phyloP scores from a whole-genome alignment of 805 yeast species.

The Candida vaughaniae region DNA sequence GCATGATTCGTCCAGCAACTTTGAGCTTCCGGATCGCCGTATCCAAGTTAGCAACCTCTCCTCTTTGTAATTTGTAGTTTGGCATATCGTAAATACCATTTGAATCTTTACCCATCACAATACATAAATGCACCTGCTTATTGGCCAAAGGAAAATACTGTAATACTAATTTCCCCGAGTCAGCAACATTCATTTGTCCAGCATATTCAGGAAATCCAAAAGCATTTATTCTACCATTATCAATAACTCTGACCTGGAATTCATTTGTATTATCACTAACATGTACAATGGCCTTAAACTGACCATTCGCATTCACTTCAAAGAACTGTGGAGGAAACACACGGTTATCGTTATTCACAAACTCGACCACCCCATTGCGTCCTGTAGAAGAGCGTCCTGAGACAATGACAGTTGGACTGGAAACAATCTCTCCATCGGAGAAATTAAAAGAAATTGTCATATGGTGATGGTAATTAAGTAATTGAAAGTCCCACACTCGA shows the following conservation, averaged over 20 bases:
- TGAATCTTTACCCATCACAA: conserved; percentile 76
- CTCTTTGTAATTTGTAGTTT: conserved; percentile 36
- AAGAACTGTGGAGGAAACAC: conserved; percentile 67
- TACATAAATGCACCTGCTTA: conserved; percentile 79
- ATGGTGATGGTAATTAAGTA: not conserved
- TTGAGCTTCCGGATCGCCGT: conserved; percentile 72
- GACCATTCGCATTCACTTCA: conserved; percentile 63
- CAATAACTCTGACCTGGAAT: conserved; percentile 49
- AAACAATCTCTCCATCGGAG: conserved; percentile 34
- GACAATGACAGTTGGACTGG: conserved; percentile 39
- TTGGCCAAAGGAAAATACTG: conserved; percentile 51
- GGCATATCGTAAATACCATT: conserved; percentile 72
- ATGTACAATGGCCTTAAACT: conserved; percentile 74
- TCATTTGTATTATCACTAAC: conserved; percentile 62
- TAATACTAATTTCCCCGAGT: conserved; percentile 23
- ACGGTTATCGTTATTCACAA: conserved; percentile 30
- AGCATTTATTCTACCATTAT: conserved; percentile 32
- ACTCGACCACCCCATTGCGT: conserved; percentile 27
- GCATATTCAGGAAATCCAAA: conserved; percentile 25
- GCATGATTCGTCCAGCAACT: conserved; percentile 84
- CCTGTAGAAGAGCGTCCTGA: conserved; percentile 19
- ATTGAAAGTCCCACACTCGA: not conserved
- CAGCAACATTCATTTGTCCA: conserved; percentile 19
- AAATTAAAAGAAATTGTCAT: conserved; percentile 33
- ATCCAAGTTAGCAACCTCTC: conserved; percentile 67